Evolutionary conservation across 371 early-diverging fungal genomes (phyloP), one percentile per base, ranked within the genome.

Genomic region (Sporodiniella umbellata): DNA sequence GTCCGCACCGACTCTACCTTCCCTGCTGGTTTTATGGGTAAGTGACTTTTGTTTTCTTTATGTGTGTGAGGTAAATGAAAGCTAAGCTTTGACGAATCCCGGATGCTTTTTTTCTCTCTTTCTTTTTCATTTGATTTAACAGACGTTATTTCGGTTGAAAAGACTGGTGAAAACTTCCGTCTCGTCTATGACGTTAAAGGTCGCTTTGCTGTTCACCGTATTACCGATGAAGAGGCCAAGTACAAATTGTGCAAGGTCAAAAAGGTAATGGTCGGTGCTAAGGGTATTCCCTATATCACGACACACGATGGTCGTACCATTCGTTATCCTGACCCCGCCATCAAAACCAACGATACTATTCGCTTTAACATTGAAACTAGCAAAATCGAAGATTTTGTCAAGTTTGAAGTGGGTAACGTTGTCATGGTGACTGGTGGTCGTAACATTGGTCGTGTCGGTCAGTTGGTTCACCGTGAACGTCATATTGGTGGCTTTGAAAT

Each of bases 281-380:
- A 93, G 79, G 92, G 92, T 68, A 88, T 99, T 58, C 99, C 99
- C 21, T 96, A 86, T 84, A 78, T 93, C 49, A 94, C 96, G 58
- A 99, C 99, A 70, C 96, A 98, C 83, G 99, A 99, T 75, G 99
- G 99, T 46, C 95, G 96, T 72, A 98, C 99, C 68, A 87, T 99
- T 80, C 99, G 99, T 72, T 99, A 98, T 89, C 98, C 96, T 64
- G 98, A 99, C 87, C 99, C 99, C 64, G 67, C 88, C 75, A 90
- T 99, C 86, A 92, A 95, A 86, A 94, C 89, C 64, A 95, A 96
- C 89, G 99, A 99, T 85, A 95, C 99, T 53, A 80, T 99, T 76
- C 98, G 98, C 86, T 75, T 98, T 67, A 95, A 99, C 78, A 62
- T 99, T 51, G 96, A 89, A 67, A 83, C 85, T 45, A 85, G 89